Evolutionary conservation across 257 asterid genomes (phyloP), one percentile per base, ranked within the genome.

Genomic region (Plantago ovata): DNA sequence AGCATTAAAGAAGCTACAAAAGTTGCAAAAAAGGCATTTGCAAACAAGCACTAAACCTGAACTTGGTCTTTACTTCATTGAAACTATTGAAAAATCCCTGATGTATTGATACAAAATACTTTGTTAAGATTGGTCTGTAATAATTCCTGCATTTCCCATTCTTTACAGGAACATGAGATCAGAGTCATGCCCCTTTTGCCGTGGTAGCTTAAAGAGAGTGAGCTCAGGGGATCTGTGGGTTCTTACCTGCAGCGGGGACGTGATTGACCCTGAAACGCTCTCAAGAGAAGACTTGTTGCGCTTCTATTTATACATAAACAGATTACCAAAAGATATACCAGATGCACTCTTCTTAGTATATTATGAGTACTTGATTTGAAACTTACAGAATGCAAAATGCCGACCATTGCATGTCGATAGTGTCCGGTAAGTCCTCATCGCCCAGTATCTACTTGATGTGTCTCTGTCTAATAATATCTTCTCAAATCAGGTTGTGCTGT

Each of bases 141-240:
- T n/a, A 28, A 21, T 39, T 56, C n/a, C 19, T 13, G 23, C 53
- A 9, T 44, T 21, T 57, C 13, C 23, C 9, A 38, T 13, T 60
- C n/a, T 6, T 62, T 57, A 43, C 69, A 84, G 93, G 93, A 78
- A 70, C 33, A 42, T 66, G 63, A 74, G 88, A 61, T 84, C 88
- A 1, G 81, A 75, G 13, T 84, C 86, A 11, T 84, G 93, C 71
- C 88, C 93, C 9, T 84, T 84, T 23, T 84, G 93, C 50, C 73
- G 93, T 48, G 42, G 88, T 49, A 78, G 75, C 73, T 67, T 84
- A 38, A 78, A 76, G 74, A 71, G 86, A 59, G 93, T 84, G 47
- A 66, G 62, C 6, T 84, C 93, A 1, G 74, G 65, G 1, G 88
- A 84, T 66, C 65, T 84, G 39, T 78, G 93, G 93, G 85, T 81